Base-by-base conservation (phyloP, 2,329 filamentous ascomycete species). In the Purpureocillium takamizusanense region DNA sequence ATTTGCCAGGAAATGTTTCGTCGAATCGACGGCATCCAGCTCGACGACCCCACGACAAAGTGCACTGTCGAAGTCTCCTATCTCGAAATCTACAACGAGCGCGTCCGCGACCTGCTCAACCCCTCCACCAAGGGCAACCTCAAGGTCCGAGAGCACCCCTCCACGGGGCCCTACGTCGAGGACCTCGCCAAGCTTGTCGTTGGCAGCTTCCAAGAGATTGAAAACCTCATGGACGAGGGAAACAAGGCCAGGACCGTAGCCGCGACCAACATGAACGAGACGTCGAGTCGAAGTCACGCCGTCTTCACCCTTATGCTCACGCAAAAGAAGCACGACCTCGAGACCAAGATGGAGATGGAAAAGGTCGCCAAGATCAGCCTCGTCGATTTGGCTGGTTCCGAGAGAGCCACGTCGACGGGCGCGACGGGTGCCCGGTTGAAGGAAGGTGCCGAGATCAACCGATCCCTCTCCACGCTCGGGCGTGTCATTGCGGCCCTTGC, bases 201-300 rank as follows among this genome's bases (percentile, higher is more conserved):
- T 31, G 79, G 87, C 50, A 90, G 87, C 43, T 97, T 98, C 58
- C 74, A 83, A 39, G 94, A 98, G 58, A 97, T 98, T 49, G 92
- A 98, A 55, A 82, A 95, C 56, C 67, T 98, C 52, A 98, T 98
- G 92, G 92, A 98, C 57, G 90, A 97, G 64, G 92, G 92, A 54
- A 98, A 98, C 70, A 98, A 98, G 65, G 92, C 92, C 27, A 77
- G 92, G 70, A 98, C 92, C 1, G 92, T 98, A 30, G 92, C 92
- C 3, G 92, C 92, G 7, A 98, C 92, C 30, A 98, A 97, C 74
- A 98, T 98, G 92, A 98, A 98, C 70, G 92, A 97, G 63, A 98
- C 94, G 0, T 95, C 88, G 43, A 95, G 88, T 75, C 83, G 92
- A 70, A 97, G 90, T 58, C 92, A 98, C 62, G 92, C 92, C 31